Percentiles rank a stretch among this genome's conserved stretches.
phyloP scores from a whole-genome alignment of 164 flowering plant species.

The Aristolochia fimbriata region DNA sequence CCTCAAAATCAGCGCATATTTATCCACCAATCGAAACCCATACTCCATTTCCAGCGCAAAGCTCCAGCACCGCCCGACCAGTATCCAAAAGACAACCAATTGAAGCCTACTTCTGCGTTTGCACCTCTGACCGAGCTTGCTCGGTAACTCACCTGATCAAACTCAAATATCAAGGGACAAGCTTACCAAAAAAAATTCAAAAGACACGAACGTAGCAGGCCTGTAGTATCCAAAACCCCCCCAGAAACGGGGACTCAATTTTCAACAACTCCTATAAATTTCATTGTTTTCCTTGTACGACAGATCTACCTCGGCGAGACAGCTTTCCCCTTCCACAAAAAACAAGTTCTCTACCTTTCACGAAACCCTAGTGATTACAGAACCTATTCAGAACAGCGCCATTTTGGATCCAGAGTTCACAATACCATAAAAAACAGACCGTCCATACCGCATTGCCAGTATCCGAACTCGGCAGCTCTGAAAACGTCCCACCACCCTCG shows the following conservation, averaged over 20 bases:
- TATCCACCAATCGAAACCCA: neutral
- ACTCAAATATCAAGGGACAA: too few species aligned
- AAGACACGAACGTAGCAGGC: neutral
- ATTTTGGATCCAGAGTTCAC: conserved; percentile 1
- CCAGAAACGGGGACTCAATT: neutral
- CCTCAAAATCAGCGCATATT: neutral
- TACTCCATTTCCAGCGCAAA: neutral
- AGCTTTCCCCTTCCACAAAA: neutral
- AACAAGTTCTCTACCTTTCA: neutral
- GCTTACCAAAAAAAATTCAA: neutral
- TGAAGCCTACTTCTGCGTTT: too few species aligned
- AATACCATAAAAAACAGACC: neutral
- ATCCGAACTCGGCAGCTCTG: neutral
- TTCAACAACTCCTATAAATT: neutral
- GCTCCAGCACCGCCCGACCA: too few species aligned
- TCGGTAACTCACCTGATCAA: too few species aligned
- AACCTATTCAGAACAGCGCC: neutral
- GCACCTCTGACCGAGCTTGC: too few species aligned
- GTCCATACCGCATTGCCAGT: neutral
- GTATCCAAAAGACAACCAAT: too few species aligned
- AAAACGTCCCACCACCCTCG: neutral
- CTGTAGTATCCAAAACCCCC: neutral
- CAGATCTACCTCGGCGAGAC: neutral
- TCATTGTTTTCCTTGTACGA: neutral
- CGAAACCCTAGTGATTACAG: neutral